Evolutionary conservation across 2,329 filamentous ascomycete genomes (phyloP), one percentile per base, ranked within the genome.

Genomic region (Aspergillus pseudoterreus): DNA sequence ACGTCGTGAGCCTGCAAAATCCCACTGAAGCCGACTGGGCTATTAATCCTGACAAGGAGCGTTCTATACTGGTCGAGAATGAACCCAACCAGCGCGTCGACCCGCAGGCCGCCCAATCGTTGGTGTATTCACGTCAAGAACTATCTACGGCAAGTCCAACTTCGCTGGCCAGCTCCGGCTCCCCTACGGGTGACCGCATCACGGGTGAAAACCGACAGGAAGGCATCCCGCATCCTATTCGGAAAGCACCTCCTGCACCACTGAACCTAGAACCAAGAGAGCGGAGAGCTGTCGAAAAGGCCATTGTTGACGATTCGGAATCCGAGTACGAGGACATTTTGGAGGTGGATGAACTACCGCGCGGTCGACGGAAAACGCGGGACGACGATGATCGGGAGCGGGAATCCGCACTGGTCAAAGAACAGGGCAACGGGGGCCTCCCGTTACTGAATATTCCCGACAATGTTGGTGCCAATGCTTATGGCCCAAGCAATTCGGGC

Each of bases 171-270:
- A 57, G 59, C 42, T 54, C 60, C 49, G 53, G 54, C 45, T 60
- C 64, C 35, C 33, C 57, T 33, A 54, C 45, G 5, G 55, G 58
- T 12, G 50, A 58, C 15, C 24, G 50, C n/a, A 54, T 50, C 4
- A 55, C 60, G 17, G 38, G 54, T 19, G 54, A 54, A 41, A 52
- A 53, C n/a, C 58, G 57, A 38, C 53, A 51, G 17, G 55, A 56
- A 35, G 60, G 53, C 49, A 49, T 80, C 9, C 78, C 81, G 2
- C 80, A 84, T 1, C 84, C 86, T 12, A 82, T 82, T 45, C 82
- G 92, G 53, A 96, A 95, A 69, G 83, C 86, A 5, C 91, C 92
- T 2, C 92, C 92, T 43, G 88, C 90, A 11, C 92, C 92, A 2
- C 71, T 97, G 49, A 86, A 92, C 64, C 78, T 97, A 21, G 79